Conservation (phyloP, 805 yeast species). For the Yarrowia bubula region DNA sequence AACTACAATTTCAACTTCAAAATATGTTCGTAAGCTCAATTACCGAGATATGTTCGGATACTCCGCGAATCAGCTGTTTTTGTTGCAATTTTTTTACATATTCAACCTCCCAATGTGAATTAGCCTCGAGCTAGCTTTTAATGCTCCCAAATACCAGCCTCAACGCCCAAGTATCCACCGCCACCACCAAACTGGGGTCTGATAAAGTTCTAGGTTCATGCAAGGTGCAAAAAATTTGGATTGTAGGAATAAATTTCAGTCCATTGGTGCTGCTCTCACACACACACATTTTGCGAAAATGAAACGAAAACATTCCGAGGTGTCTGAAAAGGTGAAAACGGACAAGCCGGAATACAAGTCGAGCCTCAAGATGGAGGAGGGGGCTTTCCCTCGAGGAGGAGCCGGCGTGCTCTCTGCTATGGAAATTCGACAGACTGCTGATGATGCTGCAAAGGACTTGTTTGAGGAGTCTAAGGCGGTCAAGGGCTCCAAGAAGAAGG, state of each 20-base stretch:
- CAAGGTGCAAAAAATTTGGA: slow-evolving; percentile 26
- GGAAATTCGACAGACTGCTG: slow-evolving; percentile 88
- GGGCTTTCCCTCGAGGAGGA: slow-evolving; percentile 95
- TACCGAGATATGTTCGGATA: no score
- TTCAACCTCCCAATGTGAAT: neutral
- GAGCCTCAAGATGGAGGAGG: slow-evolving; percentile 42
- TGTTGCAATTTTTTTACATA: neutral
- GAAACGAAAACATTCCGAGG: slow-evolving; percentile 27
- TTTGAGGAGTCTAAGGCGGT: slow-evolving; percentile 32
- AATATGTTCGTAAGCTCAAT: no score
- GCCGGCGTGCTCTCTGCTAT: slow-evolving; percentile 70
- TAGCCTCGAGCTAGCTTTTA: neutral
- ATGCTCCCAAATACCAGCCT: neutral
- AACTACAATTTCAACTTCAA: neutral
- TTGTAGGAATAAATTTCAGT: slow-evolving; percentile 14
- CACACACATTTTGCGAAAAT: slow-evolving; percentile 13
- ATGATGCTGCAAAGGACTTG: slow-evolving; percentile 84
- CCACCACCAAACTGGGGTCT: neutral
- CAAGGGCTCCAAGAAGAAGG: slow-evolving; percentile 34
- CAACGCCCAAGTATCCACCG: neutral
- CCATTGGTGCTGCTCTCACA: slow-evolving; percentile 3
- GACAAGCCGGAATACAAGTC: slow-evolving; percentile 27
- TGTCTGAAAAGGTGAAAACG: slow-evolving; percentile 6
- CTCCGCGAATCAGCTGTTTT: neutral
- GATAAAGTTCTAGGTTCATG: slow-evolving; percentile 19